Evolutionary conservation across 176 grass and related monocot species (phyloP), one percentile per base, ranked within the genome.

Genomic region (Oropetium thomaeum): DNA sequence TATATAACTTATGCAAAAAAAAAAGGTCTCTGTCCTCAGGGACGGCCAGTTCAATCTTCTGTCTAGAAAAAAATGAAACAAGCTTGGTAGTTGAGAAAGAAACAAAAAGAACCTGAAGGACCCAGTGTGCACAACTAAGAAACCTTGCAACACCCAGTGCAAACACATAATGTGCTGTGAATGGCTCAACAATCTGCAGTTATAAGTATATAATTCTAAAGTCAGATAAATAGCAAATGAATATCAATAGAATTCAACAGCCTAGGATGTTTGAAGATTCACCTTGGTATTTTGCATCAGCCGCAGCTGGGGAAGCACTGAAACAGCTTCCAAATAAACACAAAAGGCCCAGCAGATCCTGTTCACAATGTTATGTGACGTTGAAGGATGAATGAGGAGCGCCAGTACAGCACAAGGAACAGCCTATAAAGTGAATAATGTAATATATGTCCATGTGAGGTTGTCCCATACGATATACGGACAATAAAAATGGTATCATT

Each of bases 271-370:
- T 72, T 69, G 16, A 72, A 70, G 12, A 69, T 77, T 47, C 62
- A 94, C 95, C 95, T 98, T 98, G 70, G 91, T 98, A 59, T 98
- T 98, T 76, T 98, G 95, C 95, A 98, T 94, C 84, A 92, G 82
- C 53, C 84, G 95, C 65, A 98, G 76, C 65, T 98, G 95, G 59
- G 91, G 95, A 38, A 98, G 79, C 67, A 98, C 95, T 85, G 95
- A 98, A 94, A 92, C 87, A 47, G 95, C 88, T 89, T 98, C 95
- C 77, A 98, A 81, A 81, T 94, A 98, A 90, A 98, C 95, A 81
- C 91, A 92, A 73, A 98, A 98, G 19, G 95, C 95, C 91, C 95
- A 98, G 74, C 69, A 87, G 65, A 94, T 88, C 55, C 95, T 85
- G 79, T 94, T 98, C n/a, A 94, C 67, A 62, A 93, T 79, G 75